Percentiles rank a stretch among this genome's conserved stretches.
These are phyloP conservation scores for Backusella tarrabulga DNA, from an alignment of 192 early-diverging fungal species.

Conservation along the genomic window DNA sequence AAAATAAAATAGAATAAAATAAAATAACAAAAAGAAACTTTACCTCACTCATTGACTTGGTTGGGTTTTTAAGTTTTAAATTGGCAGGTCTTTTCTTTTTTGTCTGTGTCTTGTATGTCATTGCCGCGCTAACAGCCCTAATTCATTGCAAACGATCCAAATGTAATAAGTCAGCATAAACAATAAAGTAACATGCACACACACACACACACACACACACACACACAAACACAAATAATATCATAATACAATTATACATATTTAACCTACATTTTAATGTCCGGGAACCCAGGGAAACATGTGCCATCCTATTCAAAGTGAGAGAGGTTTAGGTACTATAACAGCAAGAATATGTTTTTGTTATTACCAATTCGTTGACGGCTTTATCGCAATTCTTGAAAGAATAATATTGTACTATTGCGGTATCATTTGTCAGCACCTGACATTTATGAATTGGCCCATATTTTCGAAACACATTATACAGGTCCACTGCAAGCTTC, in stretches of 20 bases:
- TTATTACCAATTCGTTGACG: background rate
- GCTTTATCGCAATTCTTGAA: slow-evolving; percentile 8
- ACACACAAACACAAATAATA: background rate
- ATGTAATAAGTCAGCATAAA: background rate
- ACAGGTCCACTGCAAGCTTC: background rate
- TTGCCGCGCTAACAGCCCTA: background rate
- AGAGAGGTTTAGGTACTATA: background rate
- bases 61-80: slow-evolving; percentile 2
- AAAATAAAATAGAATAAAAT: background rate
- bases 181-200: background rate
- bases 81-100: background rate
- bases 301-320: background rate
- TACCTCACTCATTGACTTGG: slow-evolving; percentile 5
- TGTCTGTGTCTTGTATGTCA: background rate
- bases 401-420: slow-evolving; percentile 1
- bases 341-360: background rate
- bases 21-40: background rate
- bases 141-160: background rate
- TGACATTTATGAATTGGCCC: slow-evolving; percentile 10
- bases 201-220: background rate
- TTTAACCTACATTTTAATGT: background rate
- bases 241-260: background rate
- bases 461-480: background rate
- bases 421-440: background rate
- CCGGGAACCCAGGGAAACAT: background rate